Evolutionary conservation across 345 rosid genomes (phyloP).

Genomic region (Brassica rapa): DNA sequence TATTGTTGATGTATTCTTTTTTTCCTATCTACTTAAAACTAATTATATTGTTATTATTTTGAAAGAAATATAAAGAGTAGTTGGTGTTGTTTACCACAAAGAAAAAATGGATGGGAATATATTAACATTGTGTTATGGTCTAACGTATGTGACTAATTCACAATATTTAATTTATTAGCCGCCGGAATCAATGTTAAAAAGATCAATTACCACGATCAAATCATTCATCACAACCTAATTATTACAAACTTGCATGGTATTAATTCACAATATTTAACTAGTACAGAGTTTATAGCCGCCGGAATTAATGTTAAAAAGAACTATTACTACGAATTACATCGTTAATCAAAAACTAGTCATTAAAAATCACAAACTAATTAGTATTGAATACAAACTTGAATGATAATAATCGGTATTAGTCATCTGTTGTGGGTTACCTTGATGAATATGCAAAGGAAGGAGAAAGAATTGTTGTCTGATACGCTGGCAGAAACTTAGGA

Average conservation of each 20-base stretch:
- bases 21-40: slow-evolving; percentile 45
- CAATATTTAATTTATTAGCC: slow-evolving; percentile 20
- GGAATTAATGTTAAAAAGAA: background rate
- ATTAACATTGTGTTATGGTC: slow-evolving; percentile 29
- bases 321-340: background rate
- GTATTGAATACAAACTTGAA: background rate
- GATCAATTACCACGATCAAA: background rate
- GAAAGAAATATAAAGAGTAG: background rate
- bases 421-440: slow-evolving; percentile 23
- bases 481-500: slow-evolving; percentile 34
- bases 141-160: slow-evolving; percentile 37
- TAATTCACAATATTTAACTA: slow-evolving; percentile 27
- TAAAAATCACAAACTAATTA: background rate
- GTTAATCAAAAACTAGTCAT: background rate
- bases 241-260: background rate
- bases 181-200: background rate
- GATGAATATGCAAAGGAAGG: slow-evolving; percentile 10
- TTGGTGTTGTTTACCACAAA: slow-evolving; percentile 32
- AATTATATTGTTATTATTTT: slow-evolving; percentile 12
- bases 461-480: slow-evolving; percentile 32
- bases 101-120: slow-evolving; percentile 1
- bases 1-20: background rate
- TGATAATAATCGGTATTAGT: background rate
- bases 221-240: background rate
- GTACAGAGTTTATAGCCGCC: slow-evolving; percentile 21